Evolutionary conservation across 1,284 basidiomycete genomes (phyloP), one percentile per base, ranked within the genome.

Genomic region (Porodaedalea pini): DNA sequence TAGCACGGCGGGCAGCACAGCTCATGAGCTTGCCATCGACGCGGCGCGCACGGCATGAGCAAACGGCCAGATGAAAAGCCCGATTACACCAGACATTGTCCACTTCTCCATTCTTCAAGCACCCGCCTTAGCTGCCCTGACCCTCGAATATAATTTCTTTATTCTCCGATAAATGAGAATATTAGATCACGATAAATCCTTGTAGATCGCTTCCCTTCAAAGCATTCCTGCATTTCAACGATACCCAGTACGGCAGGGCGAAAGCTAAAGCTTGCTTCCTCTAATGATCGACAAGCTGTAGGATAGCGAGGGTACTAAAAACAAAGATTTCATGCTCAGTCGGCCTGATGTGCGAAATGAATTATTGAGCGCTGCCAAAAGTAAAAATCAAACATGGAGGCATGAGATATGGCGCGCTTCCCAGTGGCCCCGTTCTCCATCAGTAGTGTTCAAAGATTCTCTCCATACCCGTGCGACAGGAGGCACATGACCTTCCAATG

Each of bases 401-500:
- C 83, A 86, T 3, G 74, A 74, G 34, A 76, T 72, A 69, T 86
- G 84, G 50, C 77, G 74, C 2, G 78, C 72, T 61, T 77, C 75
- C 83, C 84, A 86, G 2, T 60, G 65, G 6, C 71, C 74, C 47
- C 63, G 58, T 36, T 70, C 67, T 25, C 62, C 63, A 4, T 67
- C 68, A 39, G 63, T 61, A 10, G 54, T 64, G 23, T 52, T 49
- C 25, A 57, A 57, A 21, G 61, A 62, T 3, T 68, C 73, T n/a
- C 67, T 71, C 80, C 81, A 86, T 34, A 79, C 66, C 39, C 86
- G 78, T 29, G 80, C 83, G 4, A 88, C 83, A 0, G 86, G 82
- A 0, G 87, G 88, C 13, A 86, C 73, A 66, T 88, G 85, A 0
- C 81, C 83, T 61, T 88, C 86, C 1, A 73, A 71, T 0, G 85